Percentiles rank a stretch among this genome's conserved stretches.
Evolutionary conservation across 768 basidiomycete genomes (phyloP).

Genomic region (Boletus sp.): DNA sequence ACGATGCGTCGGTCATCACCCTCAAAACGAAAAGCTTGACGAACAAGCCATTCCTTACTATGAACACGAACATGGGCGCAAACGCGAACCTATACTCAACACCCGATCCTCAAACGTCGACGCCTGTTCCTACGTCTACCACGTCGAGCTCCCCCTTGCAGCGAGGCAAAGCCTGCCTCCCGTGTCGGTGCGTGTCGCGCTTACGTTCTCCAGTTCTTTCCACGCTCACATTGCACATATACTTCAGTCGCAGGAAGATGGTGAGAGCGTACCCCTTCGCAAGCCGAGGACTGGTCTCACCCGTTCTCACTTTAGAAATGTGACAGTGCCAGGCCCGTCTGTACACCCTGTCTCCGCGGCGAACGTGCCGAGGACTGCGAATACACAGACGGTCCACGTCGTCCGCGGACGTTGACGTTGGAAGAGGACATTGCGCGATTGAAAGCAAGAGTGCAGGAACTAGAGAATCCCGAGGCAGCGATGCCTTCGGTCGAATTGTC

Average conservation of each 20-base stretch:
- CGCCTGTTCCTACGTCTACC: neutral
- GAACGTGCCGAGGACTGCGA: conserved; percentile 68
- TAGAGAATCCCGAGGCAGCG: conserved; percentile 50
- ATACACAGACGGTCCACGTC: conserved; percentile 61
- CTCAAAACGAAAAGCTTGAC: too few relatives aligned
- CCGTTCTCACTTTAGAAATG: conserved; percentile 48
- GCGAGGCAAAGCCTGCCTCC: conserved; percentile 48
- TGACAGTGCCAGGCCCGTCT: conserved; percentile 60
- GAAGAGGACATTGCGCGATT: conserved; percentile 58
- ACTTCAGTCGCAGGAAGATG: conserved; percentile 47
- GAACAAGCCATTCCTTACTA: neutral
- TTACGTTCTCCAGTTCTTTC: neutral
- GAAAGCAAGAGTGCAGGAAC: conserved; percentile 53
- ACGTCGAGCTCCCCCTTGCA: conserved; percentile 30
- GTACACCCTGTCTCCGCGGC: conserved; percentile 58
- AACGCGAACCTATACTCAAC: neutral
- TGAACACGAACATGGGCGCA: neutral
- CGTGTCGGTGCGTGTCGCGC: conserved; percentile 43
- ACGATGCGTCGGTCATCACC: neutral
- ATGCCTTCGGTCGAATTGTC: conserved; percentile 48
- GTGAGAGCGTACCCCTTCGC: conserved; percentile 20
- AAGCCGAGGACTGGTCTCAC: neutral
- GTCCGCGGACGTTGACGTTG: conserved; percentile 56
- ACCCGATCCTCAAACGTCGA: conserved; percentile 3
- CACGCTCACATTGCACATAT: neutral